Evolutionary conservation across 2,329 filamentous ascomycete genomes (phyloP), one percentile per base, ranked within the genome.

Genomic region (Fusarium aywerte): DNA sequence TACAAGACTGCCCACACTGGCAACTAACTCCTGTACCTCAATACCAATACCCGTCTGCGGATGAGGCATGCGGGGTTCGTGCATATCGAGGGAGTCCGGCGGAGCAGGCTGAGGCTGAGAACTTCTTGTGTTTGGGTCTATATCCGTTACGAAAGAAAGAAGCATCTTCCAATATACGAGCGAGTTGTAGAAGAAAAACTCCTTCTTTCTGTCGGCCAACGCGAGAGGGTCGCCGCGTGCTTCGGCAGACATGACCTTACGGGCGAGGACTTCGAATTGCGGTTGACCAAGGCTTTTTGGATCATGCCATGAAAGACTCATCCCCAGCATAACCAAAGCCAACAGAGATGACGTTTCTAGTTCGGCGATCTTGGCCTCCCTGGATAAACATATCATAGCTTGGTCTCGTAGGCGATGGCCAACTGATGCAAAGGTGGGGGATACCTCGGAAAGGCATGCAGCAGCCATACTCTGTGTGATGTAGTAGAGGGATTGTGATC

Each of bases 381-480:
- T 81, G 18, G 83, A 81, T 27, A 83, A 79, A 6, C 84, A 55
- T 79, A 78, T 60, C 84, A 85, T 77, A 84, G 82, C 67, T 81
- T 83, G 25, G 80, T 76, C 7, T 82, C 85, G 25, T 82, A 79
- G 59, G 7, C 65, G 10, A 77, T 79, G 23, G 78, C 82, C 79
- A 84, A 87, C 50, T 81, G 80, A 6, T 81, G 85, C 55, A 86
- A 86, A 54, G n/a, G 49, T 62, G 4, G 71, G 71, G 13, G 67
- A 86, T 80, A 70, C 73, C 33, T 87, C 86, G 1, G 86, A 83
- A 0, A 89, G 77, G 20, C 86, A 87, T 5, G 86, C 87, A 10
- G 87, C 86, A 2, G 87, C 85, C 87, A 89, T 89, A 65, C 87
- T 88, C 67, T 89, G 86, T 43, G 89, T 86, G 3, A 85, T 85